Evolutionary conservation across 1,284 basidiomycete genomes (phyloP).

Genomic region (Ganoderma boninense): DNA sequence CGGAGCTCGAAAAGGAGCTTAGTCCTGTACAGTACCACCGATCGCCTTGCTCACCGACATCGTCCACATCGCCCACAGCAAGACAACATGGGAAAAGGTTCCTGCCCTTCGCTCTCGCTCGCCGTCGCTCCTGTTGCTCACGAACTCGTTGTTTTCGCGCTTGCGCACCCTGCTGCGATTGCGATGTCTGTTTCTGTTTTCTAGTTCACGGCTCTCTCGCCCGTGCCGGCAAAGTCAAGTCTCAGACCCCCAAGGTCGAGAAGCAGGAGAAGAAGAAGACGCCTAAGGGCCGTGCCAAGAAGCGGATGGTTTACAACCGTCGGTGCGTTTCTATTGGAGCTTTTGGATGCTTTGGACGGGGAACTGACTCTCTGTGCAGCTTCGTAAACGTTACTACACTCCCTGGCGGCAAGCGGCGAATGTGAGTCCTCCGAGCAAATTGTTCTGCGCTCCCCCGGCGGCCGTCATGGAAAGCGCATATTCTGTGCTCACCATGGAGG

Average conservation of each 20-base stretch:
- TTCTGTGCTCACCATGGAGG: conserved; percentile 7
- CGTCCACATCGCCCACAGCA: conserved; percentile 46
- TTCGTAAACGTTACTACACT: conserved; percentile 95
- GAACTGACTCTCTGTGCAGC: conserved; percentile 50
- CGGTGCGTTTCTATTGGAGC: conserved; percentile 61
- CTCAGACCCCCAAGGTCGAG: conserved; percentile 96
- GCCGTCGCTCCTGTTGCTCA: conserved; percentile 18
- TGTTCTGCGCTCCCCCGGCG: conserved; percentile 16
- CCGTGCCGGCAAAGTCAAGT: conserved; percentile 99
- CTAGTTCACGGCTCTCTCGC: conserved; percentile 99
- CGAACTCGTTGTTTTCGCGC: conserved; percentile 1
- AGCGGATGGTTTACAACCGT: conserved; percentile 94
- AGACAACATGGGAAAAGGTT: conserved; percentile 76
- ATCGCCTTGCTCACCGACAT: conserved; percentile 28
- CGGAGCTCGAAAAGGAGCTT: conserved; percentile 23
- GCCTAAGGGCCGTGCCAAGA: conserved; percentile 96
- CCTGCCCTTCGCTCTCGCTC: conserved; percentile 21
- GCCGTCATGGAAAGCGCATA: conserved; percentile 3
- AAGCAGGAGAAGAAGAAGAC: conserved; percentile 98
- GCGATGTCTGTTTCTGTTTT: not conserved
- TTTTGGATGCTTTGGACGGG: not conserved
- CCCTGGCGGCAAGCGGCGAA: conserved; percentile 94
- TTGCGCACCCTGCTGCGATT: conserved; percentile 10
- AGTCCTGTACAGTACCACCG: conserved; percentile 38
- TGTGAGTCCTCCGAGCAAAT: conserved; percentile 69